Evolutionary conservation across 805 yeast species (phyloP), one percentile per base, ranked within the genome.

Genomic region (Zygoascus flipseniorum): DNA sequence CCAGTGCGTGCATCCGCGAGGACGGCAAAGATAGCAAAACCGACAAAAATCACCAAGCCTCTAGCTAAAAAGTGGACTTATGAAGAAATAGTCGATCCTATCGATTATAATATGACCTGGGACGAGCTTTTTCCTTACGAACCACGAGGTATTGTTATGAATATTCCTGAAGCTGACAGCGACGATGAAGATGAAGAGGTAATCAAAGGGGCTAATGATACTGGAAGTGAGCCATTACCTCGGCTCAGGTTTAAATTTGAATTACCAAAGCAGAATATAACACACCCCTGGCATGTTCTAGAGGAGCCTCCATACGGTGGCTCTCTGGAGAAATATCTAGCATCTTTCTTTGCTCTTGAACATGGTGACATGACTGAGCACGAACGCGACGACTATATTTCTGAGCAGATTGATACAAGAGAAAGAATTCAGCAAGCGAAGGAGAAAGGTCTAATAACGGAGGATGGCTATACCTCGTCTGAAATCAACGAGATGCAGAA

Each of bases 381-480:
- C 48, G 95, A 89, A 59, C 87, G 78, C 56, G 76, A 80, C 0
- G 67, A 67, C n/a, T 76, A 79, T 19, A 70, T 89, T 44, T 62
- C 66, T 0, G 79, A 77, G 28, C 93, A 88, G 59, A 65, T 65
- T 8, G 65, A 63, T 1, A 58, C 80, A 1, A 64, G 80, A 26
- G 64, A 62, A 14, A 72, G 66, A 54, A 78, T 79, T 52, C 76
- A 71, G 56, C 70, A 67, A 42, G 86, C 80, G 39, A 73, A 79
- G 2, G 64, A 72, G 20, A 49, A 61, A 1, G 72, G 72, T 1
- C 42, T 58, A 5, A 57, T 66, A 10, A 31, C 42, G 9, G 50
- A 51, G 51, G 50, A 43, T 8, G 49, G 49, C 14, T 28, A 18
- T n/a, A 46, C 28, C 26, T 23, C 45, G 14, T 31, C 41, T n/a